phyloP scores from a whole-genome alignment of 2,329 filamentous ascomycete species.

The Penicillium italicum region DNA sequence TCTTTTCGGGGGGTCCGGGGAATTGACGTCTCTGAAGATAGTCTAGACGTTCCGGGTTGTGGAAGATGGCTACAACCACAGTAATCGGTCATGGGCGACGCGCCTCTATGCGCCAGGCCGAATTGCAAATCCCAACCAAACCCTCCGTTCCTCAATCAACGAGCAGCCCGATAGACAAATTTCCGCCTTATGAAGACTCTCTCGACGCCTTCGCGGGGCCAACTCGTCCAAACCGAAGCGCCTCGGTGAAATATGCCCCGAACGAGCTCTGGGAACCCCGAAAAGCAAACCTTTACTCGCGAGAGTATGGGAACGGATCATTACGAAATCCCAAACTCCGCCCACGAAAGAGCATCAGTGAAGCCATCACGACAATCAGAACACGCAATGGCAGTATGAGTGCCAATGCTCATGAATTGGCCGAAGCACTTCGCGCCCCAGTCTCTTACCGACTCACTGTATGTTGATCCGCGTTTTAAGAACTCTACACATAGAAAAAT shows the following conservation, averaged over 20 bases:
- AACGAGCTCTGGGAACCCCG: constrained; percentile 61
- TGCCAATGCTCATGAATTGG: constrained; percentile 90
- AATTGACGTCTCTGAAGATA: constrained; percentile 4
- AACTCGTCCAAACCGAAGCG: constrained; percentile 22
- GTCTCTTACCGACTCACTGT: constrained; percentile 86
- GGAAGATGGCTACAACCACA: constrained; percentile 41
- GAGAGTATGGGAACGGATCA: constrained; percentile 40
- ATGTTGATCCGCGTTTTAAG: constrained; percentile 36
- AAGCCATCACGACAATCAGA: constrained; percentile 81
- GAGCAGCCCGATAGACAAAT: constrained; percentile 41
- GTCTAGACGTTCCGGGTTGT: background rate
- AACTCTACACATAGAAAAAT: background rate
- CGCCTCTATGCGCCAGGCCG: constrained; percentile 37
- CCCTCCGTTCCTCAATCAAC: constrained; percentile 29
- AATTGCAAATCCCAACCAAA: constrained; percentile 32
- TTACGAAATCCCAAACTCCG: constrained; percentile 51
- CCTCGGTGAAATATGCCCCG: constrained; percentile 31
- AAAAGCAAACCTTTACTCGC: constrained; percentile 49
- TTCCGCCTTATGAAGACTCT: constrained; percentile 42
- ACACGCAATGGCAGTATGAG: constrained; percentile 79
- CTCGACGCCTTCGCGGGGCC: constrained; percentile 28
- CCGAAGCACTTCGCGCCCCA: constrained; percentile 83
- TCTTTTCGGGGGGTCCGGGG: background rate
- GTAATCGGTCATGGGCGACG: constrained; percentile 40
- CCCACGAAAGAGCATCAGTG: constrained; percentile 80